Conservation (phyloP, 2,329 filamentous ascomycete genomes). For the Hypoxylon sp. region DNA sequence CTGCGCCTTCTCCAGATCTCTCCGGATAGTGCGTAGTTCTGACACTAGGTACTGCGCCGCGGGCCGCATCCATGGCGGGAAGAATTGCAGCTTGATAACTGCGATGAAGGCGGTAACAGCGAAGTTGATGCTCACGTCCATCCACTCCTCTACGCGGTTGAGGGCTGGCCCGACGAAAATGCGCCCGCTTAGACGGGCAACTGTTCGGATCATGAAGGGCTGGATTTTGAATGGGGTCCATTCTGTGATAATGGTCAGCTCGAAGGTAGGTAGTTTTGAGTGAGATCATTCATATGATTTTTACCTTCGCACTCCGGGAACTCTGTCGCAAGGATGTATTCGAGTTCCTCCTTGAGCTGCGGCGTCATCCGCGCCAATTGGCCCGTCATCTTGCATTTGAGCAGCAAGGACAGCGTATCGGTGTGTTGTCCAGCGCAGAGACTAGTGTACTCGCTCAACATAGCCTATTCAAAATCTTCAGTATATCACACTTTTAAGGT, state of each 20-base stretch:
- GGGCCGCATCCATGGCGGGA: conserved; percentile 66
- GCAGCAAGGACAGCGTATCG: conserved; percentile 61
- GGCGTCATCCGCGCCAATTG: conserved; percentile 64
- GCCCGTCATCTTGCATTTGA: conserved; percentile 64
- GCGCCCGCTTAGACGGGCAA: conserved; percentile 68
- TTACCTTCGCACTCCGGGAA: conserved; percentile 64
- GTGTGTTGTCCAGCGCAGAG: conserved; percentile 64
- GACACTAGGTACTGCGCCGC: conserved; percentile 63
- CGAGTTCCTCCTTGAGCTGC: conserved; percentile 63
- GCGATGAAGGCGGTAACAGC: conserved; percentile 65
- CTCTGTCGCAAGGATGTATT: conserved; percentile 62
- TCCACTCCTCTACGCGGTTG: conserved; percentile 68
- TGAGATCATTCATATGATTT: conserved; percentile 8
- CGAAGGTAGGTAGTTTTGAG: not conserved
- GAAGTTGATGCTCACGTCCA: conserved; percentile 67
- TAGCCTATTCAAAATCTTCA: conserved; percentile 57
- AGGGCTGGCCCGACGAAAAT: conserved; percentile 67
- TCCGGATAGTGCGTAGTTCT: conserved; percentile 62
- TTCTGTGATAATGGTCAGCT: conserved; percentile 55
- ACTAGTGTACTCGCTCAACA: conserved; percentile 67
- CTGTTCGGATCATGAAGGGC: conserved; percentile 65
- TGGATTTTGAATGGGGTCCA: conserved; percentile 70
- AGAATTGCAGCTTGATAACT: conserved; percentile 66
- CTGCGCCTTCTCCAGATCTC: conserved; percentile 61
- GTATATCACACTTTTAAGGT: not conserved